Conservation (phyloP, 768 basidiomycete genomes). For the Antrodiella citrinella region DNA sequence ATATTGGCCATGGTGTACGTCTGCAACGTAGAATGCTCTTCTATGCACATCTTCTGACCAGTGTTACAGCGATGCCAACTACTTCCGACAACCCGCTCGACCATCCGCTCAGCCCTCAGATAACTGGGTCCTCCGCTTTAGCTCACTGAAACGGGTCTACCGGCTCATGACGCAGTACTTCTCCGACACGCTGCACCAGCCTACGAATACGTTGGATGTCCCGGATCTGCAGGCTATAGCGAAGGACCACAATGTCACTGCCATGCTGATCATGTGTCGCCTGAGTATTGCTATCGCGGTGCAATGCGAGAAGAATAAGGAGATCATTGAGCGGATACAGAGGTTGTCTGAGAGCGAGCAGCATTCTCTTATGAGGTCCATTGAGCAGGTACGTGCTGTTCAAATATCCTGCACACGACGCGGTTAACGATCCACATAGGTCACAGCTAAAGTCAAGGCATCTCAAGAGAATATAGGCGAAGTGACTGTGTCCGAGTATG, state of each 20-base stretch:
- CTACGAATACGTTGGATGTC: slow-evolving; percentile 69
- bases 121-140: slow-evolving; percentile 87
- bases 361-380: slow-evolving; percentile 86
- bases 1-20: slow-evolving; percentile 71
- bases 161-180: slow-evolving; percentile 86
- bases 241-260: slow-evolving; percentile 58
- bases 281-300: slow-evolving; percentile 81
- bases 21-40: background rate
- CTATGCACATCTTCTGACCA: background rate
- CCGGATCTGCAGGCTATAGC: slow-evolving; percentile 85
- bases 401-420: background rate
- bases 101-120: slow-evolving; percentile 59
- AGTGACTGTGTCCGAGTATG: slow-evolving; percentile 72
- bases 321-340: slow-evolving; percentile 86
- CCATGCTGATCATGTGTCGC: slow-evolving; percentile 69
- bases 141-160: slow-evolving; percentile 75
- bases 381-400: slow-evolving; percentile 70
- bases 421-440: slow-evolving; percentile 29
- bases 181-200: slow-evolving; percentile 74
- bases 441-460: slow-evolving; percentile 68
- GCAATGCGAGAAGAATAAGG: slow-evolving; percentile 82
- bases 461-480: slow-evolving; percentile 40
- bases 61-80: slow-evolving; percentile 58
- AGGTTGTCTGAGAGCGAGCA: slow-evolving; percentile 75
- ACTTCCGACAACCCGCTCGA: slow-evolving; percentile 61